Evolutionary conservation across 495 filamentous ascomycete genomes (phyloP), one percentile per base, ranked within the genome.

Genomic region (Bombardia bombarda): DNA sequence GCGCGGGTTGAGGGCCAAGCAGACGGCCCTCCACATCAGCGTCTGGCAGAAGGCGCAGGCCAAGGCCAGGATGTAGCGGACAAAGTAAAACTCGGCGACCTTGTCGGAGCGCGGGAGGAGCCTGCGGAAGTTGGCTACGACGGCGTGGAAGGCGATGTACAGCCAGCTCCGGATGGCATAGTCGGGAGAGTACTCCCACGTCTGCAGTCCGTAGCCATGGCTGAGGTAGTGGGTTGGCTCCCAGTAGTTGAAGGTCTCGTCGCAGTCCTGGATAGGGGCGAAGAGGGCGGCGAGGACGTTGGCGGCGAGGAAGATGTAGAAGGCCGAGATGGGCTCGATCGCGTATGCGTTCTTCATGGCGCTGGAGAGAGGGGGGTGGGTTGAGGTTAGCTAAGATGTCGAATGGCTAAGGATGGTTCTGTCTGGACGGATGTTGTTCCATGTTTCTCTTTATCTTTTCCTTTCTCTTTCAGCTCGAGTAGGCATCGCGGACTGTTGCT

Each of bases 191-290:
- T 97, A 99, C 61, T 99, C 93, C 93, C 93, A 99, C 13, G 93
- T 99, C 65, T 99, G 87, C 25, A 97, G 68, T 22, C 93, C 93
- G 57, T 90, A 90, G 56, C 87, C 86, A 70, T 95, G 88, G 46
- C 78, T 80, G 22, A 99, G 76, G 60, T 96, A 99, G 64, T 99
- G 93, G 0, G 88, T 80, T 1, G 93, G 92, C 55, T 99, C 93
- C 93, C 93, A 99, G 67, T 93, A 99, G 56, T 99, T 99, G 73
- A 94, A 99, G 3, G 90, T 88, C 67, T 99, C 93, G 58, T 99
- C 93, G 57, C 93, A 99, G 62, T 99, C 93, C 55, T 95, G 90
- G 52, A 99, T 96, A 0, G 93, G 94, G 0, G 87, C 77, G 53
- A 79, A 90, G 16, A 82, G 53, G n/a, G 90, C 90, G 18, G 90